Evolutionary conservation across 192 early-diverging fungal genomes (phyloP).

Genomic region (Allomyces javanicus): DNA sequence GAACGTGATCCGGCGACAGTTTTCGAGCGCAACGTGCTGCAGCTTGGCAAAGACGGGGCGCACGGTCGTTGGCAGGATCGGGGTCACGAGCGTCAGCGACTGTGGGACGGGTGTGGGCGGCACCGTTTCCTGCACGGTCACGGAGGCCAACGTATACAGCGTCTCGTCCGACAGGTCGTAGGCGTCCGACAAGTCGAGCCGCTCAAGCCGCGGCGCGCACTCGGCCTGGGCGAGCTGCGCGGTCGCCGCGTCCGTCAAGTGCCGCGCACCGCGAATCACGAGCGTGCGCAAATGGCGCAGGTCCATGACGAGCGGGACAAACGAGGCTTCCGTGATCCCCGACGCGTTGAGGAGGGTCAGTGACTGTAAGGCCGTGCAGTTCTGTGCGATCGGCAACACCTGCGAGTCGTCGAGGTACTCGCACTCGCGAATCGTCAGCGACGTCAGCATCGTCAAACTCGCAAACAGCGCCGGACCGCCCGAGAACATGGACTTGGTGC

Average conservation of each 20-base stretch:
- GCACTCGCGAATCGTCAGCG: neutral
- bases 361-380: neutral
- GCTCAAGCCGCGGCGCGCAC: neutral
- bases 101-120: neutral
- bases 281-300: neutral
- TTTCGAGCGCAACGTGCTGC: neutral
- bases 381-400: neutral
- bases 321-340: neutral
- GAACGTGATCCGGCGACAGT: neutral
- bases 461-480: neutral
- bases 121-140: neutral
- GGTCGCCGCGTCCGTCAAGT: neutral
- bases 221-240: neutral
- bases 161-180: neutral
- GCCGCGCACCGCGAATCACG: neutral
- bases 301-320: neutral
- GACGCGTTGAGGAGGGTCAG: neutral
- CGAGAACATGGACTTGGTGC: neutral
- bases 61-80: neutral
- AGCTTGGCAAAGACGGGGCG: neutral
- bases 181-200: neutral
- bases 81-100: neutral
- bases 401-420: neutral
- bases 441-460: neutral
- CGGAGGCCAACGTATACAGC: neutral